These are phyloP conservation scores for Fusarium sp. DNA, from an alignment of 2,329 filamentous ascomycete genomes.

Conservation along the genomic window DNA sequence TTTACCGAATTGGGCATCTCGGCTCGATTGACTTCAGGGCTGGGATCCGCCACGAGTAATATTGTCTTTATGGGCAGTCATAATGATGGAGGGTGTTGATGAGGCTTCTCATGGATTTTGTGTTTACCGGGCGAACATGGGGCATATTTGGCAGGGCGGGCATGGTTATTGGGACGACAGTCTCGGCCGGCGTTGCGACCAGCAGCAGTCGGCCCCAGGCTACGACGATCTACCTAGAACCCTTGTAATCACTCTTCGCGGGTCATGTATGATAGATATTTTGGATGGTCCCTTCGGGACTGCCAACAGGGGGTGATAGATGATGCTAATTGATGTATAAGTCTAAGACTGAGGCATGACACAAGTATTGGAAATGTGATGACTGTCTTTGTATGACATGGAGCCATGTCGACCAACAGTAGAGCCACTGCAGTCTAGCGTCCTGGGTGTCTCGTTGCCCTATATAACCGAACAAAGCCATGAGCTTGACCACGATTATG, in stretches of 20 bases:
- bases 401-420: too few species aligned
- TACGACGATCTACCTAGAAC: conserved; percentile 47
- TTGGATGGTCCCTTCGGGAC: conserved; percentile 23
- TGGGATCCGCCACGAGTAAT: conserved; percentile 35
- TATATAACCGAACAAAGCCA: too few species aligned
- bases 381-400: too few species aligned
- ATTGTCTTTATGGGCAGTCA: conserved; percentile 44
- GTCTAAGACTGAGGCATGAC: neutral
- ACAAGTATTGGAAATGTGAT: too few species aligned
- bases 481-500: too few species aligned
- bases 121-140: conserved; percentile 46
- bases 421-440: too few species aligned
- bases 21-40: conserved; percentile 21
- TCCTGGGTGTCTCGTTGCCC: too few species aligned
- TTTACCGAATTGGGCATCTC: conserved; percentile 31
- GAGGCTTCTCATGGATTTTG: conserved; percentile 45
- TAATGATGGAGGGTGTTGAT: conserved; percentile 47
- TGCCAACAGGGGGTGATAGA: conserved; percentile 24
- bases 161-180: conserved; percentile 46
- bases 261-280: conserved; percentile 46
- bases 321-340: conserved; percentile 36
- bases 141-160: conserved; percentile 45
- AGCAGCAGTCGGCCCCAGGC: conserved; percentile 38
- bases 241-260: conserved; percentile 48
- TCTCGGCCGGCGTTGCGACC: conserved; percentile 39